Evolutionary conservation across 805 yeast genomes (phyloP), one percentile per base, ranked within the genome.

Genomic region (Saccharomycopsis selenospora): DNA sequence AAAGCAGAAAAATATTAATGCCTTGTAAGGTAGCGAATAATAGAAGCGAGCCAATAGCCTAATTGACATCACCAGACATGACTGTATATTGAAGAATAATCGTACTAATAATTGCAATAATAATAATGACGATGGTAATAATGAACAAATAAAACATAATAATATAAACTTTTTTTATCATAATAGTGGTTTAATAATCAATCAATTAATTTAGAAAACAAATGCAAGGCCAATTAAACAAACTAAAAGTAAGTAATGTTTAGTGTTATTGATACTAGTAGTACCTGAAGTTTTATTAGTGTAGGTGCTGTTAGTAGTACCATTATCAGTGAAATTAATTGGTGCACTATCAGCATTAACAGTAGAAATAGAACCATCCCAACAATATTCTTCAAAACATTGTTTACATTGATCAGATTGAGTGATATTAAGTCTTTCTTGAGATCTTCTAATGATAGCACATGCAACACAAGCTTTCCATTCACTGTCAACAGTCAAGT

Each of bases 401-500:
- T 67, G 52, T 56, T 76, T 66, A 68, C 96, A 88, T 59, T 84
- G 87, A 1, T 72, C 79, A 13, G 70, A 64, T 51, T 83, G 82
- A 14, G 75, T 70, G 30, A 70, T 64, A 25, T 80, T 79, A 33
- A 72, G 64, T 60, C 89, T 73, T 66, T 86, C 93, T 60, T 82
- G 80, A 38, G 82, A 77, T 62, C 95, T 78, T 67, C 86, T 82
- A 50, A 86, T 71, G 42, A 87, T 75, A 7, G 95, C 95, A 71
- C 95, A 87, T 2, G 85, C 85, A 43, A 87, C 73, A 69, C 95
- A 87, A 4, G 79, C 74, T 38, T 76, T 67, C 81, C 85, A 87
- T 36, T 83, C 79, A 3, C 67, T 61, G 55, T 85, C 95, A 22
- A 80, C 59, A 11, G 95, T 82, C 30, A 78, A 65, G 61, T 85